Conservation (phyloP, 1,284 basidiomycete genomes). For the Ceratobasidium sp. region DNA sequence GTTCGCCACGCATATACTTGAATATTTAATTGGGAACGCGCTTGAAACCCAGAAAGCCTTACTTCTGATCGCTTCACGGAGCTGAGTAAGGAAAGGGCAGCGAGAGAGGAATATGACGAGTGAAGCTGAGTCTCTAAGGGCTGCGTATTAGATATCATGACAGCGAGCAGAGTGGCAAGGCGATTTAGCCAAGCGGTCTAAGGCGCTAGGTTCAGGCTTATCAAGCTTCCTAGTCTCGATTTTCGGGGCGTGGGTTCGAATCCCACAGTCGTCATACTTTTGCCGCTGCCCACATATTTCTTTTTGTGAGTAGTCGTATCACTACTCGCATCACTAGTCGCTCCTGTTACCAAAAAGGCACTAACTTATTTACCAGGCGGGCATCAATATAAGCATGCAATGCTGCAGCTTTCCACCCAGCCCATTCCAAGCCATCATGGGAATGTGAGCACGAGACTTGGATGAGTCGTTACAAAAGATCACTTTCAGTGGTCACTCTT, state of each 20-base stretch:
- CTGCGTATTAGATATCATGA: not conserved
- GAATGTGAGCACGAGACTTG: no score
- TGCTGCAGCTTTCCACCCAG: no score
- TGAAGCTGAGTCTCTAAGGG: no score
- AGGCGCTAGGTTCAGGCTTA: constrained; percentile 14
- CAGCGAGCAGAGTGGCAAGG: not conserved
- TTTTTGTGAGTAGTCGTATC: not conserved
- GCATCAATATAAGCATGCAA: no score
- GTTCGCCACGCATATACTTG: not conserved
- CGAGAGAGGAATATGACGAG: no score
- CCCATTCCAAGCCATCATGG: no score
- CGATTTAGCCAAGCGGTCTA: constrained; percentile 16
- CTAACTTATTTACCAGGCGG: not conserved
- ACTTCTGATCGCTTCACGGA: no score
- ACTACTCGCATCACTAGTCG: not conserved
- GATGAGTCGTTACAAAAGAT: no score
- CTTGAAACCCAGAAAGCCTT: no score
- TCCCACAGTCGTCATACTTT: constrained; percentile 24
- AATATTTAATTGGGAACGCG: no score
- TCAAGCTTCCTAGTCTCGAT: constrained; percentile 15
- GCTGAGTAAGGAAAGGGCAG: no score
- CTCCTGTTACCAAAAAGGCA: not conserved
- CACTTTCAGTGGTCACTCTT: no score
- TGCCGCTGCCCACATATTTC: not conserved
- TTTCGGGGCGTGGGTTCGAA: constrained; percentile 38